Base-by-base conservation (phyloP, 2,329 filamentous ascomycete species). In the Trichoderma semiorbis region DNA sequence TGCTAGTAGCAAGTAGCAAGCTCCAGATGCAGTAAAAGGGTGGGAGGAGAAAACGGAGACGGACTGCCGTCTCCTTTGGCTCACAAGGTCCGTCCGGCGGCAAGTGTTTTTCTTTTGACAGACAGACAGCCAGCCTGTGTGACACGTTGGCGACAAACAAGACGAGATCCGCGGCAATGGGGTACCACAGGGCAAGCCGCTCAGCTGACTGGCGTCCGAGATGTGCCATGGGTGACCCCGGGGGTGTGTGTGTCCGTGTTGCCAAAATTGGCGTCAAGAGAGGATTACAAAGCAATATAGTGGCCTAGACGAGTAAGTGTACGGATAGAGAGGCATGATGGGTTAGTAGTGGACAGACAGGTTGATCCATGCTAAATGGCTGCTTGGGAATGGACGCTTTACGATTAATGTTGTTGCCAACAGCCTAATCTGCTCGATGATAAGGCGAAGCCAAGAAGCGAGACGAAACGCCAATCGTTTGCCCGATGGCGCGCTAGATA, bases 151-250 rank as follows among this genome's bases (percentile, higher is more conserved):
- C 36, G 53, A 32, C 16, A 30, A 26, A 21, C 32, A 24, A 60
- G n/a, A 43, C 36, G 21, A 60, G 66, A 68, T 68, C 65, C 65
- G 65, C 53, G 65, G 65, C 53, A 47, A 43, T 43, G 65, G 47
- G 47, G 62, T 39, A 57, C 65, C 53, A 61, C 55, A 69, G 36
- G 66, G 36, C 66, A 69, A 71, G 69, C 69, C 69, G 69, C 69
- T 71, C 69, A 71, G 69, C 69, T 71, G 61, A 71, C 69, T 66
- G 69, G 69, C 69, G 69, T 70, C 28, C 28, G 28, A 47, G 53
- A 71, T 28, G 36, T 58, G 57, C 53, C 57, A 39, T 53, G 12
- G 39, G 36, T 43, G 3, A 5, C 39, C 16, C 69, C 24, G 50
- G 28, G 57, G 28, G 26, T n/a, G 28, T 11, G 53, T 18, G 26